Evolutionary conservation across 352 stramenopile species (phyloP).

Genomic region (Aphanomyces cochlioides): DNA sequence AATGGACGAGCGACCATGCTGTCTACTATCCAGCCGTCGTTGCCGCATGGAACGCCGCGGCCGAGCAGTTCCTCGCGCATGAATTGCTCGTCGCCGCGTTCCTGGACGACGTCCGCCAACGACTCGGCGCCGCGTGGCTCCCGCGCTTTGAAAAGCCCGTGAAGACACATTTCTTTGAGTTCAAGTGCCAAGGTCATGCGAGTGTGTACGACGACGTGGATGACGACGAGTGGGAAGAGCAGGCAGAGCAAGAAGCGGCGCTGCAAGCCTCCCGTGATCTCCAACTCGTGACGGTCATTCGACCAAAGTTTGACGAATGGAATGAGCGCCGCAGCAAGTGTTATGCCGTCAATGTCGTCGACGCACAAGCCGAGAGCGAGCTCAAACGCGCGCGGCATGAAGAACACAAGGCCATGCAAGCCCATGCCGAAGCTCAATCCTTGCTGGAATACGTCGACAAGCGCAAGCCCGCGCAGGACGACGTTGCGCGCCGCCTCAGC

Average conservation of each 20-base stretch:
- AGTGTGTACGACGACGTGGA: slow-evolving; percentile 39
- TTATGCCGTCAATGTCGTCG: slow-evolving; percentile 2
- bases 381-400: neutral
- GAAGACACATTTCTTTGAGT: slow-evolving; percentile 68
- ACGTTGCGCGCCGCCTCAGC: neutral
- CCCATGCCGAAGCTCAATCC: neutral
- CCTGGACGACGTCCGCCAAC: slow-evolving; percentile 38
- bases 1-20: slow-evolving; percentile 47
- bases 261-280: neutral
- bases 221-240: slow-evolving; percentile 33
- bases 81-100: slow-evolving; percentile 39
- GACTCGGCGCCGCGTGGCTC: slow-evolving; percentile 46
- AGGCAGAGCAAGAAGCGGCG: slow-evolving; percentile 34
- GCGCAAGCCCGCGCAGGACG: neutral
- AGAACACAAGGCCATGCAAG: neutral
- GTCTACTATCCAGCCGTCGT: slow-evolving; percentile 56
- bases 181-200: slow-evolving; percentile 56
- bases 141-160: slow-evolving; percentile 50
- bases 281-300: neutral
- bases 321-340: neutral
- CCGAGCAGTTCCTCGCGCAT: slow-evolving; percentile 45
- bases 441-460: neutral
- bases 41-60: slow-evolving; percentile 42
- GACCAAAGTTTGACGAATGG: neutral
- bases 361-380: neutral